Base-by-base conservation (phyloP, 164 flowering plant species). In the Piper betle region DNA sequence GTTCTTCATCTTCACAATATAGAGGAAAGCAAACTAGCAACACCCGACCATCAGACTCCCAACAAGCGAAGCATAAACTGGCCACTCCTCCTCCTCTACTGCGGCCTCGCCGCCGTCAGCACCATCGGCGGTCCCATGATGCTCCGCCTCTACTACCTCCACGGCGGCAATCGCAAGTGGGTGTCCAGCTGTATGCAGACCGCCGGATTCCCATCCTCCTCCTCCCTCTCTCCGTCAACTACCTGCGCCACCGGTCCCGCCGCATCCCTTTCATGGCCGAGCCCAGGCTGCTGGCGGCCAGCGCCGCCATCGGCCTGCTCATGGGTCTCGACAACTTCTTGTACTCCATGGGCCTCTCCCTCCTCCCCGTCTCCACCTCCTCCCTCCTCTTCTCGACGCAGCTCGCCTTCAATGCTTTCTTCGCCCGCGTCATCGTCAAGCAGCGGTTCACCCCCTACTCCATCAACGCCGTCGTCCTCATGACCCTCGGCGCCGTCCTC, bases 331-430 rank as follows among this genome's bases (percentile, higher is more conserved):
- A 65, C 55, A 66, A 62, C 59, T 70, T 61, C 59, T 52, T 70
- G 73, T 70, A 65, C 55, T 61, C 73, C 9, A 33, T 18, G 4
- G 69, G 73, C 20, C 10, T 58, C 4, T 57, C 73, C 6, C 53
- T 10, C 69, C 69, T 75, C 18, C 72, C 76, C 8, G 64, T 67
- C 17, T 72, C 79, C n/a, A 69, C 67, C 16, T 69, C 69, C 37
- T 57, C 73, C 5, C 63, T 71, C 19, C 73, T 71, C 57, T 39
- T 71, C 16, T 57, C 69, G 18, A 71, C 73, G 20, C 71, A 68
- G 57, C 66, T 68, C 19, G 62, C 53, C 48, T 68, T 68, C 63
- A 68, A 66, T 13, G 71, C 71, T 1, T 37, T 68, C 52, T 68
- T 68, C 40, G 57, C 71, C 0, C 41, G 50, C 37, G 17, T 68